Conservation (phyloP, 805 yeast species). For the Osmozyma mogii region DNA sequence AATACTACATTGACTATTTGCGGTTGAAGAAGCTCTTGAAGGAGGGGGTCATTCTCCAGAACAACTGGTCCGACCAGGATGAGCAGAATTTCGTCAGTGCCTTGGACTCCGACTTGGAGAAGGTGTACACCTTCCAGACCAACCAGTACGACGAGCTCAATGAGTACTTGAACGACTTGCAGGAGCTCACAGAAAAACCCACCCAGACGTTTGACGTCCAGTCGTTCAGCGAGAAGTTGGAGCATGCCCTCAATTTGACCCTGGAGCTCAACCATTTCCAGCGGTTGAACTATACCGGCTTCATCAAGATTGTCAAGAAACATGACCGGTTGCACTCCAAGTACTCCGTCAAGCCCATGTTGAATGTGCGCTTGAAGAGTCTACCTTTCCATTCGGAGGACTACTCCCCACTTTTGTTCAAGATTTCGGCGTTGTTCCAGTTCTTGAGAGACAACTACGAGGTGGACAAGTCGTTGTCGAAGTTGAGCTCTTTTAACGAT, state of each 20-base stretch:
- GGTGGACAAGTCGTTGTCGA: slow-evolving; percentile 40
- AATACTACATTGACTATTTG: slow-evolving; percentile 60
- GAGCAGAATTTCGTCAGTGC: slow-evolving; percentile 62
- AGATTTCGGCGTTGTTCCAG: slow-evolving; percentile 73
- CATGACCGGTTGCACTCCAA: slow-evolving; percentile 86
- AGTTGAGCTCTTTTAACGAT: slow-evolving; percentile 41
- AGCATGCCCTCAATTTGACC: slow-evolving; percentile 64
- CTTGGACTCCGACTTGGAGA: slow-evolving; percentile 64
- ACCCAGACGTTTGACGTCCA: slow-evolving; percentile 44
- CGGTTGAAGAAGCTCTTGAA: slow-evolving; percentile 58
- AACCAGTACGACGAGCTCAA: slow-evolving; percentile 63
- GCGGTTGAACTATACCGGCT: slow-evolving; percentile 89
- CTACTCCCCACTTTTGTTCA: slow-evolving; percentile 82
- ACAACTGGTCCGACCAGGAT: slow-evolving; percentile 61
- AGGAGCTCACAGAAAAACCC: slow-evolving; percentile 41
- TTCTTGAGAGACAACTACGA: slow-evolving; percentile 69
- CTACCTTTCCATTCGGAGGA: slow-evolving; percentile 93
- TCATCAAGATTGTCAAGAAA: slow-evolving; percentile 88
- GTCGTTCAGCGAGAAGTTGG: slow-evolving; percentile 60
- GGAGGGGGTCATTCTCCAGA: slow-evolving; percentile 48
- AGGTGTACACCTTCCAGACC: slow-evolving; percentile 66
- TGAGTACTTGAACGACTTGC: slow-evolving; percentile 56
- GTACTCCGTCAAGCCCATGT: slow-evolving; percentile 83
- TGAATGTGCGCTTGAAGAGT: slow-evolving; percentile 79
- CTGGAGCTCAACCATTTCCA: slow-evolving; percentile 86